Conservation (phyloP, 805 yeast genomes). For the Vanderwaltozyma yarrowii region DNA sequence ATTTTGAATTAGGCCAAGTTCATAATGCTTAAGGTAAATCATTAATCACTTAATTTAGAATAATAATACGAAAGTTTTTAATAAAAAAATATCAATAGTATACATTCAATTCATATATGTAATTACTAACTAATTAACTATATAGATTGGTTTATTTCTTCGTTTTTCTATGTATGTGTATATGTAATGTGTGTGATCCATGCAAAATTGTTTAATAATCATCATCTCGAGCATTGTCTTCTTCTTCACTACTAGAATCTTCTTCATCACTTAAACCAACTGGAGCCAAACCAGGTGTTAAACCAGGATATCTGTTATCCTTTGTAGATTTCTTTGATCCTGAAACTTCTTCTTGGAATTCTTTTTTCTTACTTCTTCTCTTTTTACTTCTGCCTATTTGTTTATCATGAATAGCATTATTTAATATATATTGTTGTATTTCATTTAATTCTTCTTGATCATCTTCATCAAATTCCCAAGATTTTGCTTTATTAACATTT, state of each 20-base stretch:
- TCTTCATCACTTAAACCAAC: slow-evolving; percentile 57
- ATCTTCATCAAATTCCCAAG: slow-evolving; percentile 33
- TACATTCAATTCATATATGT: too few relatives aligned
- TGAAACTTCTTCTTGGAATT: slow-evolving; percentile 17
- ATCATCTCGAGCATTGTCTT: slow-evolving; percentile 26
- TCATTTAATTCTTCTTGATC: slow-evolving; percentile 33
- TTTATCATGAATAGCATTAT: slow-evolving; percentile 32
- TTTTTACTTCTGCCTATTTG: slow-evolving; percentile 28
- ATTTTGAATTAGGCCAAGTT: slow-evolving; percentile 43
- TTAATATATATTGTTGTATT: slow-evolving; percentile 34
- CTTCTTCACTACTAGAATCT: slow-evolving; percentile 30
- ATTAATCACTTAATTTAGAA: too few relatives aligned
- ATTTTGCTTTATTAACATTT: slow-evolving; percentile 31
- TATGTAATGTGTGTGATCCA: too few relatives aligned
- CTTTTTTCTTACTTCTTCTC: slow-evolving; percentile 21
- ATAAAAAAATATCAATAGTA: too few relatives aligned
- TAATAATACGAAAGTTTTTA: too few relatives aligned
- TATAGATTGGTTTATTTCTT: too few relatives aligned
- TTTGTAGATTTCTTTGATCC: neutral
- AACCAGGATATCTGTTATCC: slow-evolving; percentile 39
- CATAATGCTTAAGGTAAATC: neutral
- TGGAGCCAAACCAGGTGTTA: slow-evolving; percentile 82
- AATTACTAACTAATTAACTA: too few relatives aligned
- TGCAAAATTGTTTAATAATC: too few relatives aligned
- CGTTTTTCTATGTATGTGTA: too few relatives aligned